Conservation (phyloP, 805 yeast genomes). For the Starmerella cellae region DNA sequence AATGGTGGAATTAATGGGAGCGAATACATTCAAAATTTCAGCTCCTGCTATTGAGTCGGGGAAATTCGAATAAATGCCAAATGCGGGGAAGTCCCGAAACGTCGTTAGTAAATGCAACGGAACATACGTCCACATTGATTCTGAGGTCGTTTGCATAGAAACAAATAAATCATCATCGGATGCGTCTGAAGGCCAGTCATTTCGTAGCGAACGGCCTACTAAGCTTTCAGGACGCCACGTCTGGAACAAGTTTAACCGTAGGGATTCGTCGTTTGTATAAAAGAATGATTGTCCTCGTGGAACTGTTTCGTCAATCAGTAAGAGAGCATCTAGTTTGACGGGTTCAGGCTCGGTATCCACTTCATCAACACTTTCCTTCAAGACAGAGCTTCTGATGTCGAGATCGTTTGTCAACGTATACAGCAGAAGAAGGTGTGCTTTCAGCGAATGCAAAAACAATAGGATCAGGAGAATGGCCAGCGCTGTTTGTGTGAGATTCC, state of each 20-base stretch:
- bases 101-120: constrained; percentile 22
- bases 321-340: too few relatives aligned
- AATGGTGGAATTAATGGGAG: constrained; percentile 6
- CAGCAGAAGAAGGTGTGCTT: too few relatives aligned
- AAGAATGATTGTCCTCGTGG: constrained; percentile 21
- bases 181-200: background rate
- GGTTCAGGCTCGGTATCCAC: too few relatives aligned
- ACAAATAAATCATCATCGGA: constrained; percentile 17
- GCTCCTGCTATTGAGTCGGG: constrained; percentile 20
- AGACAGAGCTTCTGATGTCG: too few relatives aligned
- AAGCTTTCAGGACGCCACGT: constrained; percentile 24
- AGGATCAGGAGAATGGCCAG: too few relatives aligned
- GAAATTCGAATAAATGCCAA: constrained; percentile 20
- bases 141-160: constrained; percentile 19
- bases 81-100: constrained; percentile 19
- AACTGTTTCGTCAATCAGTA: constrained; percentile 2
- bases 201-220: background rate
- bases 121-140: constrained; percentile 21
- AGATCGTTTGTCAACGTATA: too few relatives aligned
- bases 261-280: constrained; percentile 23
- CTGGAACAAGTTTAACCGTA: constrained; percentile 23
- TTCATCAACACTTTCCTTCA: too few relatives aligned
- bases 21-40: constrained; percentile 22
- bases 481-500: too few relatives aligned
- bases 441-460: too few relatives aligned